Conservation (phyloP, 768 basidiomycete species). For the Suillus subluteus region DNA sequence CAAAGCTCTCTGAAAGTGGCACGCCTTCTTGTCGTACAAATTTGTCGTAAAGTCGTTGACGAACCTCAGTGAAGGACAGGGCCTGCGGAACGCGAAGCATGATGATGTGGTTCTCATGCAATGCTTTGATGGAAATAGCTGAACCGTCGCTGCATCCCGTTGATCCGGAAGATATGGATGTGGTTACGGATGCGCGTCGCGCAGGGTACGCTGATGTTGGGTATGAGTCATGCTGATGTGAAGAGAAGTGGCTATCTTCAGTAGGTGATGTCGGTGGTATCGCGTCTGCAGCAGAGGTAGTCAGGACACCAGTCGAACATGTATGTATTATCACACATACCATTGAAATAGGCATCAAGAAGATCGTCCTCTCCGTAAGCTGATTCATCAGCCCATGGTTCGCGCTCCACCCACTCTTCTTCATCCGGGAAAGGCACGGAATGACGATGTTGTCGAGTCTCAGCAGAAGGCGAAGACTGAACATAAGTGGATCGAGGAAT, state of each 20-base stretch:
- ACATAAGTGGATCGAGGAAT: slow-evolving; percentile 41
- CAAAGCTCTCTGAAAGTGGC: slow-evolving; percentile 56
- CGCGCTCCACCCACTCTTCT: slow-evolving; percentile 24
- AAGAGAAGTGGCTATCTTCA: slow-evolving; percentile 11
- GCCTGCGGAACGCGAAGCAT: slow-evolving; percentile 57
- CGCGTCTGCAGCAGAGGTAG: slow-evolving; percentile 23
- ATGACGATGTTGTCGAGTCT: slow-evolving; percentile 18
- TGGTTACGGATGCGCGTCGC: slow-evolving; percentile 32
- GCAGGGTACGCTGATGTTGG: slow-evolving; percentile 16
- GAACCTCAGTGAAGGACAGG: slow-evolving; percentile 54
- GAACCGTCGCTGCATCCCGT: slow-evolving; percentile 29
- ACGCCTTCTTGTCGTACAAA: slow-evolving; percentile 65
- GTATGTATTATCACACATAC: slow-evolving; percentile 23
- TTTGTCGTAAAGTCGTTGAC: slow-evolving; percentile 63
- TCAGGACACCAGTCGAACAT: background rate
- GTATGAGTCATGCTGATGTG: slow-evolving; percentile 13
- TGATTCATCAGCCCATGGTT: slow-evolving; percentile 26
- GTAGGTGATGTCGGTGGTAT: slow-evolving; percentile 23
- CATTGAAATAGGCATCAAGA: slow-evolving; percentile 46
- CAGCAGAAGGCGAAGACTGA: slow-evolving; percentile 15
- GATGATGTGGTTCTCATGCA: slow-evolving; percentile 62
- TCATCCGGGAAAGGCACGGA: slow-evolving; percentile 25
- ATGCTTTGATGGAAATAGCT: slow-evolving; percentile 63
- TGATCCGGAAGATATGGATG: slow-evolving; percentile 43
- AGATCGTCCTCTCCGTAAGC: slow-evolving; percentile 39